Evolutionary conservation across 2,329 filamentous ascomycete genomes (phyloP).

Genomic region (Talaromyces sp.): DNA sequence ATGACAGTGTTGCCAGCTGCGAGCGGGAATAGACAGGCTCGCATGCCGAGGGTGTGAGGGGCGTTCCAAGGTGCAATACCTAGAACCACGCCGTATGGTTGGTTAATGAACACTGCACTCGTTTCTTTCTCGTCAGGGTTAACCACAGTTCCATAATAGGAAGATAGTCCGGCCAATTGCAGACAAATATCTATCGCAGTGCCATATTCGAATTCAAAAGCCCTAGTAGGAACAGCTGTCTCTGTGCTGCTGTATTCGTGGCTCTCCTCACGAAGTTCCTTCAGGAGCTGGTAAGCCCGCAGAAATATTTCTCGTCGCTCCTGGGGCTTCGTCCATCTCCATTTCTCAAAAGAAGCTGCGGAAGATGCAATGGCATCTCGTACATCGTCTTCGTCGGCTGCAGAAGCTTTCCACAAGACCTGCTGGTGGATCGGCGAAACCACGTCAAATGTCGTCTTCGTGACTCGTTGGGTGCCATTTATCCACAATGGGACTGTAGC

Average conservation of each 20-base stretch:
- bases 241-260: not conserved
- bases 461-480: not conserved
- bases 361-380: constrained; percentile 1
- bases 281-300: not conserved
- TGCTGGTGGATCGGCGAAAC: not conserved
- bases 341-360: not conserved
- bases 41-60: not conserved
- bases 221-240: not conserved
- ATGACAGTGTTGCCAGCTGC: not conserved
- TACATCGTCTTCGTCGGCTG: constrained; percentile 6
- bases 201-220: not conserved
- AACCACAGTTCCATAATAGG: not conserved
- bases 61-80: not conserved
- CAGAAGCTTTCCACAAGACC: not conserved
- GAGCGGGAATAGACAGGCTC: not conserved
- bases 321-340: not conserved
- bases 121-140: not conserved
- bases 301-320: not conserved
- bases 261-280: not conserved
- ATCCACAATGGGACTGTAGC: not conserved
- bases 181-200: not conserved
- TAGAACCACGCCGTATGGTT: not conserved
- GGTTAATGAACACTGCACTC: not conserved
- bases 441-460: constrained; percentile 32
- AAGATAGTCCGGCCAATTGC: not conserved